Evolutionary conservation across 257 asterid species (phyloP).

Genomic region (Rubia yunnanensis): DNA sequence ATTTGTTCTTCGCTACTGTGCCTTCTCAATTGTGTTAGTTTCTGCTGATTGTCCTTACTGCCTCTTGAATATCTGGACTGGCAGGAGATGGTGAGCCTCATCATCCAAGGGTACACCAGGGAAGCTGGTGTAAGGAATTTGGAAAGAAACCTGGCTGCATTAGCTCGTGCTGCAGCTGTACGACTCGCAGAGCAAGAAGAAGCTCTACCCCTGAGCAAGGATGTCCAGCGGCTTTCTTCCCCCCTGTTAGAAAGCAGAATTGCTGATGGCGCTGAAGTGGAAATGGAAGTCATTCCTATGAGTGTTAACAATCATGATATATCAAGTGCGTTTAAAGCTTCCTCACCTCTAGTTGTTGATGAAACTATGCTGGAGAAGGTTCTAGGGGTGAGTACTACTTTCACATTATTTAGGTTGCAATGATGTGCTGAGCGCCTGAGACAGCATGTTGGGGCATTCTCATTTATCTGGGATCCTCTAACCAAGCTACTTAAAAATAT

Average conservation of each 20-base stretch:
- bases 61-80: slow-evolving; percentile 14
- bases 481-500: neutral
- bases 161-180: slow-evolving; percentile 99
- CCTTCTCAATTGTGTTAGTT: slow-evolving; percentile 15
- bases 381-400: slow-evolving; percentile 74
- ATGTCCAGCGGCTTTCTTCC: slow-evolving; percentile 75
- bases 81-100: slow-evolving; percentile 76
- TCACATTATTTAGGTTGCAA: neutral
- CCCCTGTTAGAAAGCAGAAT: slow-evolving; percentile 74
- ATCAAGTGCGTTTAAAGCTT: slow-evolving; percentile 54
- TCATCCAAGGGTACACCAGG: slow-evolving; percentile 90
- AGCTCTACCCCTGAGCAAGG: slow-evolving; percentile 71
- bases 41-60: neutral
- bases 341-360: slow-evolving; percentile 70
- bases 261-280: slow-evolving; percentile 91
- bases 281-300: slow-evolving; percentile 96
- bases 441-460: neutral
- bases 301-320: slow-evolving; percentile 73
- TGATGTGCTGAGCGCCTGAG: neutral
- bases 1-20: neutral
- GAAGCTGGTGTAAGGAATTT: slow-evolving; percentile 98
- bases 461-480: neutral
- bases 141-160: slow-evolving; percentile 94
- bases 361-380: slow-evolving; percentile 94
- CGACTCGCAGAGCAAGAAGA: slow-evolving; percentile 83